phyloP scores from a whole-genome alignment of 352 stramenopile species.

The Lagenidium sp. region DNA sequence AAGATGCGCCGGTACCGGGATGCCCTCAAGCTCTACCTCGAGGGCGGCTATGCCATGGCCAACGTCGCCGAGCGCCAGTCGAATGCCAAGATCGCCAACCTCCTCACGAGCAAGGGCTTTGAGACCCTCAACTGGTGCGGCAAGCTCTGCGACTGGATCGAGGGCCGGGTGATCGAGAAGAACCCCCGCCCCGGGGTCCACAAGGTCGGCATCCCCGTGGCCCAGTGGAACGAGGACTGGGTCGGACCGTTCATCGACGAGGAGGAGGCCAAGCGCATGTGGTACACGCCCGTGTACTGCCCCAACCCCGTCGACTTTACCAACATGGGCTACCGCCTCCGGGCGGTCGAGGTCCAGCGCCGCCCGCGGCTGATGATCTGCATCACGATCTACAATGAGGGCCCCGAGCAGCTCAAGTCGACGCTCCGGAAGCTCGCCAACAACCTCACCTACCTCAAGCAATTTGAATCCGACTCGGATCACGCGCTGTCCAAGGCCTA shows the following conservation, averaged over 20 bases:
- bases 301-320: constrained; percentile 64
- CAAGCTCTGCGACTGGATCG: constrained; percentile 73
- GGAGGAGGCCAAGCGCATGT: constrained; percentile 65
- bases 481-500: constrained; percentile 31
- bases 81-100: constrained; percentile 78
- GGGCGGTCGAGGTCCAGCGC: constrained; percentile 64
- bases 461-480: constrained; percentile 22
- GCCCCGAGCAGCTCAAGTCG: constrained; percentile 45
- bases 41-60: constrained; percentile 78
- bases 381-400: constrained; percentile 86
- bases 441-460: constrained; percentile 65
- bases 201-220: constrained; percentile 67
- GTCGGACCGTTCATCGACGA: constrained; percentile 58
- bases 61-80: constrained; percentile 71
- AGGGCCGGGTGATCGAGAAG: constrained; percentile 69
- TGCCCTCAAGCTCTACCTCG: constrained; percentile 73
- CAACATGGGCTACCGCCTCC: constrained; percentile 63
- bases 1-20: constrained; percentile 60
- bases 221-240: constrained; percentile 71
- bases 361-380: constrained; percentile 74
- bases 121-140: constrained; percentile 84
- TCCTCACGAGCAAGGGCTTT: constrained; percentile 79
- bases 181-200: constrained; percentile 65
- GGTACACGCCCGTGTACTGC: constrained; percentile 78
- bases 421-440: constrained; percentile 78